phyloP scores from a whole-genome alignment of 495 filamentous ascomycete species.

The Trypethelium eluteriae region DNA sequence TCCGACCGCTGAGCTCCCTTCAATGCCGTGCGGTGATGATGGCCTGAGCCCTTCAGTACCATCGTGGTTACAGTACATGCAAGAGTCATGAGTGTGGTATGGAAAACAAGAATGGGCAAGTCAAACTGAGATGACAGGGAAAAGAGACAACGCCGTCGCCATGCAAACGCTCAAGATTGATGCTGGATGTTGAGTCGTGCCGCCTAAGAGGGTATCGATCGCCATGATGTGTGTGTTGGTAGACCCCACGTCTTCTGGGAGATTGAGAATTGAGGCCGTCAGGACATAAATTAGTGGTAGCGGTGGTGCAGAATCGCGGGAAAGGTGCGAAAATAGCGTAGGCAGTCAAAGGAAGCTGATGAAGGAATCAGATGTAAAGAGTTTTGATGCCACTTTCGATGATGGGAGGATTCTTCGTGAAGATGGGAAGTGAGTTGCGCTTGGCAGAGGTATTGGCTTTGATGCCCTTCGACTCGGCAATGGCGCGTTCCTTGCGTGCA shows the following conservation, averaged over 20 bases:
- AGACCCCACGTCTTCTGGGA: not conserved
- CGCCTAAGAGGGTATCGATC: conserved; percentile 9
- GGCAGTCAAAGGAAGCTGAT: not conserved
- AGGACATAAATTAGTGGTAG: not conserved
- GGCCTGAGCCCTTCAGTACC: conserved; percentile 12
- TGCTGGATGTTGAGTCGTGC: not conserved
- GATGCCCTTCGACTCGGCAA: not conserved
- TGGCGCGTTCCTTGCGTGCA: conserved; percentile 39
- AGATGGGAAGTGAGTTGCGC: not conserved
- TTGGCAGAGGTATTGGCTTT: not conserved
- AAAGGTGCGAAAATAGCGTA: not conserved
- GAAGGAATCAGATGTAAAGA: conserved; percentile 26
- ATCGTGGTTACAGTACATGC: not conserved
- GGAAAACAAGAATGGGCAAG: not conserved
- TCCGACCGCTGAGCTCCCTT: not conserved
- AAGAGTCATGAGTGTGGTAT: not conserved
- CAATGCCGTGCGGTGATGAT: conserved; percentile 2
- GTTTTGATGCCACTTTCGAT: conserved; percentile 16
- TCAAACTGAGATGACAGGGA: not conserved
- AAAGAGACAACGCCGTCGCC: conserved; percentile 15
- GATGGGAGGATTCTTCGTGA: not conserved
- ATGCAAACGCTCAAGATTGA: conserved; percentile 3
- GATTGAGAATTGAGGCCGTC: not conserved
- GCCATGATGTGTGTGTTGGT: not conserved
- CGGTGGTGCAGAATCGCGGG: not conserved